Evolutionary conservation across 2,329 filamentous ascomycete species (phyloP).

Genomic region (Grosmannia serpens): DNA sequence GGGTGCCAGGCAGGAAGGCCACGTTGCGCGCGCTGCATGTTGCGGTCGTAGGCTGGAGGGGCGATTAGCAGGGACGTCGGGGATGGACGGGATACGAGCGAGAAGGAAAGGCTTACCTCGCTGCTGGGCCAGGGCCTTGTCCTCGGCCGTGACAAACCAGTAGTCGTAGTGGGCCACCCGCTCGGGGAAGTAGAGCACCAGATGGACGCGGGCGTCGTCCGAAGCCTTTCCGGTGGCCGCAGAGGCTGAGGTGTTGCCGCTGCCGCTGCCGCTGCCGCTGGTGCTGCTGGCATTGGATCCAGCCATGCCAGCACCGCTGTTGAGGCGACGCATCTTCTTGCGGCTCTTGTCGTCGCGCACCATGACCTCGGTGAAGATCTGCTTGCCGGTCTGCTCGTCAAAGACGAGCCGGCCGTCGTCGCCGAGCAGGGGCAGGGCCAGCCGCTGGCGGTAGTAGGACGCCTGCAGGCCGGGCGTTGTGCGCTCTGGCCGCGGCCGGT

Average conservation of each 20-base stretch:
- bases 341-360: conserved; percentile 15
- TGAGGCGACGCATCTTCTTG: conserved; percentile 1
- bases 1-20: conserved; percentile 14
- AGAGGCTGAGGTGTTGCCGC: not conserved
- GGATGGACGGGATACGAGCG: not conserved
- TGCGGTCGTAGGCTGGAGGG: conserved; percentile 11
- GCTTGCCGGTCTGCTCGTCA: conserved; percentile 11
- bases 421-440: conserved; percentile 14
- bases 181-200: conserved; percentile 16
- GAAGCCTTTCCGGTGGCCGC: not conserved
- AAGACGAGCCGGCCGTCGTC: conserved; percentile 12
- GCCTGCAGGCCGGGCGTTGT: conserved; percentile 14
- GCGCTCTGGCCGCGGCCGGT: conserved; percentile 13
- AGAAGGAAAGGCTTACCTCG: conserved; percentile 7
- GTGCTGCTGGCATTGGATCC: not conserved
- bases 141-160: conserved; percentile 15
- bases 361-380: conserved; percentile 14
- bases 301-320: not conserved
- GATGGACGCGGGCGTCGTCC: conserved; percentile 12
- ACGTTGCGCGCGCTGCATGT: conserved; percentile 11
- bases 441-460: conserved; percentile 14
- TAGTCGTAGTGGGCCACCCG: conserved; percentile 14
- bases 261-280: too few species aligned
- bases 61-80: not conserved
- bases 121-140: conserved; percentile 13